Conservation (phyloP, 2,329 filamentous ascomycete genomes). For the Botrytis medusae region DNA sequence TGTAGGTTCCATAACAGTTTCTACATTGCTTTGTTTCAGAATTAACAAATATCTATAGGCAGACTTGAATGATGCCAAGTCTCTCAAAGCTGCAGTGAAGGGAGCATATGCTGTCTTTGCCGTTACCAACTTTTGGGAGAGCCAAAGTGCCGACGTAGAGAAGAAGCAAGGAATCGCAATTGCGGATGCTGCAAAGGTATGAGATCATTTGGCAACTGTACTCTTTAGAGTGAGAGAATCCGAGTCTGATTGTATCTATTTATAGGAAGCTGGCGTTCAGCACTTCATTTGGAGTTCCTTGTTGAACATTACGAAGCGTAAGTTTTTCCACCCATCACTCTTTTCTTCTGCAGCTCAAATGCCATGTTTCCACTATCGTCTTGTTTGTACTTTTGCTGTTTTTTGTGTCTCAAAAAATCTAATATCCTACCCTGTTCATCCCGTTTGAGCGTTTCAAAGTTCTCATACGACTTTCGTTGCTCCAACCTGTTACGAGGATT, state of each 20-base stretch:
- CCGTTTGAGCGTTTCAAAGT: background rate
- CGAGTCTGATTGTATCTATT: background rate
- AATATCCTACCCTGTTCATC: background rate
- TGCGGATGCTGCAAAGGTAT: constrained; percentile 48
- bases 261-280: constrained; percentile 44
- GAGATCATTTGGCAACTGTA: background rate
- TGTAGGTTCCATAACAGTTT: constrained; percentile 32
- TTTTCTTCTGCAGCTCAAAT: background rate
- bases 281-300: constrained; percentile 51
- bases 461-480: background rate
- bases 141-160: constrained; percentile 44
- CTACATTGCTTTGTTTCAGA: background rate
- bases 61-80: constrained; percentile 45
- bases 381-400: background rate
- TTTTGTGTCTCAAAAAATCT: background rate
- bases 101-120: constrained; percentile 39
- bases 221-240: background rate
- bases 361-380: background rate
- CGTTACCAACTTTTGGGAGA: constrained; percentile 41
- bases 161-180: constrained; percentile 50
- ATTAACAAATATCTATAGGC: constrained; percentile 30
- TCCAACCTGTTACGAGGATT: background rate
- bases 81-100: constrained; percentile 41
- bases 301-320: constrained; percentile 44
- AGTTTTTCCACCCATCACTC: constrained; percentile 26